Evolutionary conservation across 192 early-diverging fungal genomes (phyloP).

Genomic region (Coemansia umbellata): DNA sequence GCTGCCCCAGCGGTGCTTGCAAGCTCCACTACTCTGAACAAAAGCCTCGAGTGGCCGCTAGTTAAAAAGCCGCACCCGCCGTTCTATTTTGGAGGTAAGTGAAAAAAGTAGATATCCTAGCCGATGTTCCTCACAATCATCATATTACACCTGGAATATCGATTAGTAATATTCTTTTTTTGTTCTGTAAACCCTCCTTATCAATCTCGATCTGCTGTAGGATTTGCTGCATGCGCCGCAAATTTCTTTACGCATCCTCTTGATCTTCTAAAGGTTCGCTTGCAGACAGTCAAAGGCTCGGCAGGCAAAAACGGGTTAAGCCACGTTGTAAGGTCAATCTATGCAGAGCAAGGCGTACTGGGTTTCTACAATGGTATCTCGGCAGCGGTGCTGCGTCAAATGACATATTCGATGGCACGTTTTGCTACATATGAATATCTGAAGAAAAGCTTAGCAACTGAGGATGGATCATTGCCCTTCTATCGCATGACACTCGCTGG

Average conservation of each 20-base stretch:
- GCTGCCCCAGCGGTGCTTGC: background rate
- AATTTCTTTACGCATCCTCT: slow-evolving; percentile 73
- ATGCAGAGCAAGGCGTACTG: slow-evolving; percentile 61
- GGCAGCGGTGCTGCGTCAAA: slow-evolving; percentile 70
- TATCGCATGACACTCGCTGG: slow-evolving; percentile 42
- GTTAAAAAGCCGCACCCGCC: slow-evolving; percentile 44
- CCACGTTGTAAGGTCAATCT: slow-evolving; percentile 66
- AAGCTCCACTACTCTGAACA: background rate
- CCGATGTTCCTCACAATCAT: background rate
- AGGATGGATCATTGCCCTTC: slow-evolving; percentile 45
- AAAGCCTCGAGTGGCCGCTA: slow-evolving; percentile 19
- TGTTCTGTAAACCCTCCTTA: background rate
- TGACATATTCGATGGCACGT: slow-evolving; percentile 76
- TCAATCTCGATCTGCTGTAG: slow-evolving; percentile 9
- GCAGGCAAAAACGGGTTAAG: slow-evolving; percentile 37
- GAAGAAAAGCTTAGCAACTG: slow-evolving; percentile 54
- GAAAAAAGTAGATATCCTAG: background rate
- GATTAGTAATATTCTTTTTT: background rate
- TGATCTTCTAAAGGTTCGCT: slow-evolving; percentile 85
- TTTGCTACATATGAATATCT: slow-evolving; percentile 72
- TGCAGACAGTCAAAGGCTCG: slow-evolving; percentile 77
- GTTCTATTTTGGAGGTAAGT: slow-evolving; percentile 43
- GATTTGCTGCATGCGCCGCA: slow-evolving; percentile 47
- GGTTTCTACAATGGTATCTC: slow-evolving; percentile 69
- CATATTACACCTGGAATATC: background rate